Evolutionary conservation across 2,329 filamentous ascomycete genomes (phyloP).

Genomic region (Cyanodermella asteris): DNA sequence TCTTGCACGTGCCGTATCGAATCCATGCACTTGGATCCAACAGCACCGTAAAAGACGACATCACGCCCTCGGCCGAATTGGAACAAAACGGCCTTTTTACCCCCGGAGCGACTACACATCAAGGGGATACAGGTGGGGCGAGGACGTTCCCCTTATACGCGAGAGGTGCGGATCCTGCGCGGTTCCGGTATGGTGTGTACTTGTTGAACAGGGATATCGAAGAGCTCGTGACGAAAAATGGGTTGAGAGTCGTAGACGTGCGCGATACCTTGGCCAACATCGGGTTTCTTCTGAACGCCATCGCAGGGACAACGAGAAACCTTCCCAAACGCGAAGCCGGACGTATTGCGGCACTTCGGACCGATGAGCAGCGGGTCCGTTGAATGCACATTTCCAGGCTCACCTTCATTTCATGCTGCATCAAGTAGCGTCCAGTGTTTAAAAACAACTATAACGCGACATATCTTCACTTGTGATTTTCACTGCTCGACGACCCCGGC

Average conservation of each 20-base stretch:
- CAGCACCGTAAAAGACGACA: constrained; percentile 54
- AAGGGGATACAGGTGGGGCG: constrained; percentile 5
- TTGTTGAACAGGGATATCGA: constrained; percentile 94
- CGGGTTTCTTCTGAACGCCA: constrained; percentile 77
- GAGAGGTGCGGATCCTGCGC: constrained; percentile 50
- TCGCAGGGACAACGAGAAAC: too few species aligned
- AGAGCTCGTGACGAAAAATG: constrained; percentile 39
- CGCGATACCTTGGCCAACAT: constrained; percentile 82
- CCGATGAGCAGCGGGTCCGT: too few species aligned
- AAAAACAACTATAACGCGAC: too few species aligned
- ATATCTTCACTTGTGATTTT: too few species aligned
- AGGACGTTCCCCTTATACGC: constrained; percentile 65
- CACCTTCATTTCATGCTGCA: too few species aligned
- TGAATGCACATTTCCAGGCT: too few species aligned
- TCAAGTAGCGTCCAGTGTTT: too few species aligned
- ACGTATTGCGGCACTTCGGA: too few species aligned
- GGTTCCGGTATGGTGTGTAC: constrained; percentile 92
- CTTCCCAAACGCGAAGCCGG: too few species aligned
- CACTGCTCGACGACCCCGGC: too few species aligned
- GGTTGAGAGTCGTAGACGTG: constrained; percentile 66
- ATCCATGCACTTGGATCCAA: constrained; percentile 51
- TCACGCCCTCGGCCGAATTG: constrained; percentile 31
- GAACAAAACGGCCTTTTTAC: too few species aligned
- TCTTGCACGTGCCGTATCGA: constrained; percentile 59
- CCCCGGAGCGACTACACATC: too few species aligned